These are phyloP conservation scores for Tricholoma sp. DNA, from an alignment of 768 basidiomycete genomes.

Conservation along the genomic window DNA sequence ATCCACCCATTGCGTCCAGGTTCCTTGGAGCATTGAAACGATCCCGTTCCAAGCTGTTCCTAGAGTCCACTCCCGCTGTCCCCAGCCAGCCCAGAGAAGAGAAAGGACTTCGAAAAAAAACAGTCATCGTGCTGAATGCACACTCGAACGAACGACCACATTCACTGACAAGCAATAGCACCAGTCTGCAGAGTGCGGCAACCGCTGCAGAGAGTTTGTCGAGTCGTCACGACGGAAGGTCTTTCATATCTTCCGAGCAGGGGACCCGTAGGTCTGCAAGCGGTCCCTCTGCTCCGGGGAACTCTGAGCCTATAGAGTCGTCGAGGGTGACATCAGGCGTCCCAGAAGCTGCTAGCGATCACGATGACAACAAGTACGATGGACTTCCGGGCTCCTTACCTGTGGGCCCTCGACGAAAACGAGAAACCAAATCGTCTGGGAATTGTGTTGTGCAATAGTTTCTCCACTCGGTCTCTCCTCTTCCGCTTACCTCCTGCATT, in stretches of 20 bases:
- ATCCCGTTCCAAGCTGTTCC: slow-evolving; percentile 53
- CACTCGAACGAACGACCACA: slow-evolving; percentile 37
- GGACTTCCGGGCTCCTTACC: slow-evolving; percentile 30
- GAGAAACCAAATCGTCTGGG: slow-evolving; percentile 28
- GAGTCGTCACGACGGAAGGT: slow-evolving; percentile 17
- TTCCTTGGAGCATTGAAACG: slow-evolving; percentile 62
- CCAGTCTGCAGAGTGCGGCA: slow-evolving; percentile 46
- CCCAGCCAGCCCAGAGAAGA: slow-evolving; percentile 15
- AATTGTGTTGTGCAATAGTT: slow-evolving; percentile 39
- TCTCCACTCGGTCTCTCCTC: not conserved
- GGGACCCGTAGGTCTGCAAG: slow-evolving; percentile 9
- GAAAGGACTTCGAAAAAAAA: slow-evolving; percentile 6
- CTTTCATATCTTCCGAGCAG: slow-evolving; percentile 7
- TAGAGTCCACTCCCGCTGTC: slow-evolving; percentile 32
- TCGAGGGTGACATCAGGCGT: slow-evolving; percentile 23
- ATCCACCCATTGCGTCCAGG: slow-evolving; percentile 58
- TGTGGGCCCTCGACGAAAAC: slow-evolving; percentile 25
- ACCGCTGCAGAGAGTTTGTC: slow-evolving; percentile 31
- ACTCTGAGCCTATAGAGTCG: slow-evolving; percentile 17
- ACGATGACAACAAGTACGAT: slow-evolving; percentile 16
- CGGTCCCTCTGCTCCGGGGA: slow-evolving; percentile 6
- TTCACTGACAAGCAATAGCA: slow-evolving; percentile 52
- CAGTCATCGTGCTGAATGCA: not conserved
- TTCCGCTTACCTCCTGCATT: not conserved
- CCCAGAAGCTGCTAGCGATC: slow-evolving; percentile 27